These are phyloP conservation scores for Phylloporus arenicola DNA, from an alignment of 768 basidiomycete species.

Conservation along the genomic window DNA sequence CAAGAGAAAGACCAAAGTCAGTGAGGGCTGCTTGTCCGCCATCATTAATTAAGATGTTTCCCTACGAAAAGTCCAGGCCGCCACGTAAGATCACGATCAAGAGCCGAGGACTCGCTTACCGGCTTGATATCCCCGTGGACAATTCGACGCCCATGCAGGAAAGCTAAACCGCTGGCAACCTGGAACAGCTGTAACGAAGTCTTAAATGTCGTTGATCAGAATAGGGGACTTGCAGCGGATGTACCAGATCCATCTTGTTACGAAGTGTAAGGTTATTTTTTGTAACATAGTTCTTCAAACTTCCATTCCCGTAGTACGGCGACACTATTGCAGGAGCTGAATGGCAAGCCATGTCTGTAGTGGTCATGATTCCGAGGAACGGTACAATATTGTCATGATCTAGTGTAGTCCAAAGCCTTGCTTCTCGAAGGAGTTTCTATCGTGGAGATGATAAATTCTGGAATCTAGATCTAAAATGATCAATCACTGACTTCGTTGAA, in stretches of 20 bases:
- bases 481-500: conserved; percentile 17
- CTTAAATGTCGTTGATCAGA: not conserved
- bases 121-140: conserved; percentile 38
- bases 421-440: conserved; percentile 28
- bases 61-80: conserved; percentile 17
- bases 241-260: conserved; percentile 22
- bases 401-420: conserved; percentile 23
- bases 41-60: conserved; percentile 35
- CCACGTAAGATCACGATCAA: not conserved
- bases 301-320: conserved; percentile 22
- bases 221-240: not conserved
- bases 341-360: conserved; percentile 13
- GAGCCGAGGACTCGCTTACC: conserved; percentile 13
- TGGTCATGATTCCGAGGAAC: conserved; percentile 19
- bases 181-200: conserved; percentile 15
- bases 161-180: conserved; percentile 19
- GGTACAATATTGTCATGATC: conserved; percentile 21
- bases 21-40: conserved; percentile 28
- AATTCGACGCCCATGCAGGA: conserved; percentile 19
- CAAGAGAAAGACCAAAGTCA: conserved; percentile 38
- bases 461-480: not conserved
- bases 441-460: not conserved
- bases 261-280: conserved; percentile 3
- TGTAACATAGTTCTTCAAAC: conserved; percentile 14
- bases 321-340: conserved; percentile 23